phyloP scores from a whole-genome alignment of 202 grass and related monocot genomes.

The Panicum hallii region DNA sequence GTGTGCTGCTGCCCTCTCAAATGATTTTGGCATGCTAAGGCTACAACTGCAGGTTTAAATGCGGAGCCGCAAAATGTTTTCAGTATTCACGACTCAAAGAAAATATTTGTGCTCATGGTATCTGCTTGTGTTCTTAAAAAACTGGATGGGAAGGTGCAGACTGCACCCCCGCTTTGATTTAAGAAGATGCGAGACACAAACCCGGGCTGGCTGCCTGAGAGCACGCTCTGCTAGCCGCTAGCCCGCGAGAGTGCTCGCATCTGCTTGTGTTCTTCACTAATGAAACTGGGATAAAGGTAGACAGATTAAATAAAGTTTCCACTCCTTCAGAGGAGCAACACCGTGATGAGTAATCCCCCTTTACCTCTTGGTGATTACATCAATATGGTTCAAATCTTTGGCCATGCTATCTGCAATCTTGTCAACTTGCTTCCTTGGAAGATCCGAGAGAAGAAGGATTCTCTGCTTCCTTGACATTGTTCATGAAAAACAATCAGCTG shows the following conservation, averaged over 20 bases:
- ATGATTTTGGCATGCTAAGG: conserved; percentile 93
- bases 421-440: conserved; percentile 93
- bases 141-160: too few species aligned
- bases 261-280: background rate
- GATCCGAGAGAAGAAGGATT: conserved; percentile 91
- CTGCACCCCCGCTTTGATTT: too few species aligned
- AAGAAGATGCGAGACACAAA: too few species aligned
- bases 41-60: conserved; percentile 76
- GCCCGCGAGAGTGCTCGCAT: background rate
- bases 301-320: conserved; percentile 26
- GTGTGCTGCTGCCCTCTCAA: conserved; percentile 92
- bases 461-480: conserved; percentile 90
- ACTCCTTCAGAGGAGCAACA: conserved; percentile 43
- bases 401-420: conserved; percentile 78
- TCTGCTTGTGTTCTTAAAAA: background rate
- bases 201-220: too few species aligned
- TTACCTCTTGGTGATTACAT: conserved; percentile 95
- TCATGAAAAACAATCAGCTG: conserved; percentile 29
- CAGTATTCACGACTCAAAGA: conserved; percentile 30
- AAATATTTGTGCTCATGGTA: background rate
- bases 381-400: conserved; percentile 89
- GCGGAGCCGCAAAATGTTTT: background rate
- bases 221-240: too few species aligned
- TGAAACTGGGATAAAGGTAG: conserved; percentile 30
- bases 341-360: conserved; percentile 28